Base-by-base conservation (phyloP, 2,329 filamentous ascomycete species). In the Stachybotrys chartarum region DNA sequence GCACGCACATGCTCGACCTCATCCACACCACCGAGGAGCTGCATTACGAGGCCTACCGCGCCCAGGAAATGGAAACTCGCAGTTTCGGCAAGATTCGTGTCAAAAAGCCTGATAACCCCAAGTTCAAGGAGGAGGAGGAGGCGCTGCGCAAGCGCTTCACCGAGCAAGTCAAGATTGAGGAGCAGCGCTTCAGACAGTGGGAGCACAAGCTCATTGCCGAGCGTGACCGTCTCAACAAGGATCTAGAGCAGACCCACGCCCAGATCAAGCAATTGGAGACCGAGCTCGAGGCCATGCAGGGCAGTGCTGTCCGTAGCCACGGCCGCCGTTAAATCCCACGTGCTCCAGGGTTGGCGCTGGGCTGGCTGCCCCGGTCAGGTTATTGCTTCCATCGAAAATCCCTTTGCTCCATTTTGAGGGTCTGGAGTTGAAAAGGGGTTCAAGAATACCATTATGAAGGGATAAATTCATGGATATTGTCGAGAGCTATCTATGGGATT, bases 71-170 rank as follows among this genome's bases (percentile, higher is more conserved):
- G 94, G 94, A 99, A 82, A 99, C 94, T 52, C 86, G 94, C 78
- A 99, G 99, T 79, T 97, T 99, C 66, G 94, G 94, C 76, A 95
- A 99, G 80, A 93, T 92, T 57, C 87, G 93, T 64, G 94, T 94
- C 65, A 84, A 93, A 76, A 99, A 99, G 85, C 82, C 99, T 67
- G 94, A 99, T 80, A 99, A 99, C 82, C 94, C 94, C 78, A 99
- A 99, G 82, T 99, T 97, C 85, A 99, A 99, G 85, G 94, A 99
- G 75, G 94, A 99, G 77, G 94, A 99, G 73, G 94, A 99, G 82
- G 90, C 90, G 59, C 86, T 99, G 63, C 87, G 94, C 78, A 99
- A 99, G 86, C 86, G 95, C 66, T 99, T 99, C 79, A 99, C 94
- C 65, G 94, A 99, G 80, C 94, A 99, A 76, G 94, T 99, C 81